A percentile compares a stretch with the other conserved stretches of the same genome.
Conservation (phyloP, 78 protist genomes). For the Dictyostelium citrinum region DNA sequence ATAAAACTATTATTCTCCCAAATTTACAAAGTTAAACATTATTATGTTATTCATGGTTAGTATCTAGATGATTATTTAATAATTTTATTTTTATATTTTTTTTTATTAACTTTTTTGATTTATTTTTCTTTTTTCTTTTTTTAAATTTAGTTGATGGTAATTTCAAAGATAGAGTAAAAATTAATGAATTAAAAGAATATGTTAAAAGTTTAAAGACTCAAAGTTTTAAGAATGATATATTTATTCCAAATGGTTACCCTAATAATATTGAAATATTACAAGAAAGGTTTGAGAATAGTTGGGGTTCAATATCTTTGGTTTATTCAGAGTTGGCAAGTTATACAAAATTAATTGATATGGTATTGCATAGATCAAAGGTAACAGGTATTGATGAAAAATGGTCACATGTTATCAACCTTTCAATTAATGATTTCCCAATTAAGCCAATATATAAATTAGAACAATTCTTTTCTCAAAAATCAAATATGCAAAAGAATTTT, state of each 20-base stretch:
- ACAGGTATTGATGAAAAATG: not conserved
- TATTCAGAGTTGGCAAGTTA: constrained; percentile 25
- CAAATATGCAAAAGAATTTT: not conserved
- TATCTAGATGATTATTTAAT: not conserved
- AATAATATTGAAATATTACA: constrained; percentile 7
- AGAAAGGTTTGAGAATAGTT: not conserved
- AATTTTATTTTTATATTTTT: no score
- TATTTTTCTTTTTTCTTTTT: not conserved
- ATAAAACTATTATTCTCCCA: not conserved
- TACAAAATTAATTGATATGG: constrained; percentile 35
- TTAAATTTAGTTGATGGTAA: not conserved
- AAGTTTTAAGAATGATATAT: not conserved
- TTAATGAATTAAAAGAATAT: not conserved
- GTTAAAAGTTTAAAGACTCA: not conserved
- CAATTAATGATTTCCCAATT: constrained; percentile 54
- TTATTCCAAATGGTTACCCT: not conserved
- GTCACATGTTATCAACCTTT: constrained; percentile 58
- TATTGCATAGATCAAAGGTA: not conserved
- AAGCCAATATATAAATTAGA: not conserved
- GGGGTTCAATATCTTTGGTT: constrained; percentile 52
- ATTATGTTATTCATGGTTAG: constrained; percentile 31
- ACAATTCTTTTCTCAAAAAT: not conserved
- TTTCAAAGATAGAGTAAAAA: not conserved
- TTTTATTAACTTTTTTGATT: no score
- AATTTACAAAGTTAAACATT: constrained; percentile 33